Evolutionary conservation across 176 grass and related monocot genomes (phyloP).

Genomic region (Zoysia japonica): DNA sequence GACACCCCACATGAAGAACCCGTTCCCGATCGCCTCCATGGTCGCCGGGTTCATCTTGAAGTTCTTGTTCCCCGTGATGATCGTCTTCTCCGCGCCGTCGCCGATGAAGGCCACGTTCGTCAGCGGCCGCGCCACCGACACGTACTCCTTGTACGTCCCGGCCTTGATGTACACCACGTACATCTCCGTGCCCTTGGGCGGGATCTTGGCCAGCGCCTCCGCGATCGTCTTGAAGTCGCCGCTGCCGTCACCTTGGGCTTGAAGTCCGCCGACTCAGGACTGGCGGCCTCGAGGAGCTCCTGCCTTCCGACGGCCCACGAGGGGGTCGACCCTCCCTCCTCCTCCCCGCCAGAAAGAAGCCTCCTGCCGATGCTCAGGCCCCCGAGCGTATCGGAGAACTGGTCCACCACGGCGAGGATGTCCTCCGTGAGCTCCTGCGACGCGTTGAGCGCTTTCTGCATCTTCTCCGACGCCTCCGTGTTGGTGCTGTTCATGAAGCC

Average conservation of each 20-base stretch:
- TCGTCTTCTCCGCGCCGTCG: conserved; percentile 59
- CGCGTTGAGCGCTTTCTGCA: conserved; percentile 62
- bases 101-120: conserved; percentile 66
- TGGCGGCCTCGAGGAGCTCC: conserved; percentile 32
- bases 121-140: conserved; percentile 25
- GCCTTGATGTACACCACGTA: conserved; percentile 63
- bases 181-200: conserved; percentile 11
- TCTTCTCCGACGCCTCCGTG: conserved; percentile 59
- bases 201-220: conserved; percentile 51
- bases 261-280: not conserved
- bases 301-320: not conserved
- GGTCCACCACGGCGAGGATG: conserved; percentile 68
- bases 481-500: conserved; percentile 69
- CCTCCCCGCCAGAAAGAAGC: conserved; percentile 33
- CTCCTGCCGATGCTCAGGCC: conserved; percentile 45
- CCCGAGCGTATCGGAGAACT: conserved; percentile 42
- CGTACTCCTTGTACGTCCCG: conserved; percentile 70
- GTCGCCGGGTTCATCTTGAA: conserved; percentile 62
- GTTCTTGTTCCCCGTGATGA: conserved; percentile 70
- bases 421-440: conserved; percentile 76
- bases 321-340: conserved; percentile 3
- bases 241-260: conserved; percentile 61
- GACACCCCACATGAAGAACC: conserved; percentile 64
- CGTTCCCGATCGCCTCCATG: conserved; percentile 73
- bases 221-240: conserved; percentile 68